These are phyloP conservation scores for Amanita rubescens DNA, from an alignment of 768 basidiomycete genomes.

Conservation along the genomic window DNA sequence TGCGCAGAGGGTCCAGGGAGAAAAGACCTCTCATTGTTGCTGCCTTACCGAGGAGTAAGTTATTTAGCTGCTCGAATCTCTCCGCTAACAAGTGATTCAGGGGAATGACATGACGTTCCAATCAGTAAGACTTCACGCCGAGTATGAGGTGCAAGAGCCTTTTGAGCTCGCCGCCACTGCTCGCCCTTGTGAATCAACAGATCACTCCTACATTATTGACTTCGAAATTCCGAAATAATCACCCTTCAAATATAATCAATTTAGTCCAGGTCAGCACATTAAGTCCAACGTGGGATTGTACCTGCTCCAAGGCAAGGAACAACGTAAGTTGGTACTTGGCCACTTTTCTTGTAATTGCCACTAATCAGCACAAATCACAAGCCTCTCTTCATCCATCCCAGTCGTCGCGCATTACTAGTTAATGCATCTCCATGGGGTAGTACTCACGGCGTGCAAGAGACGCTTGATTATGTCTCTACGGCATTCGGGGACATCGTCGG, in stretches of 20 bases:
- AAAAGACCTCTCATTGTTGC: slow-evolving; percentile 50
- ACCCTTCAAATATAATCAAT: slow-evolving; percentile 30
- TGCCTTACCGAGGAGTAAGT: slow-evolving; percentile 60
- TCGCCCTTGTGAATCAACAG: slow-evolving; percentile 41
- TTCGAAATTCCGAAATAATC: slow-evolving; percentile 51
- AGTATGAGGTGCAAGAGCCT: slow-evolving; percentile 54
- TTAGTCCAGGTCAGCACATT: slow-evolving; percentile 55
- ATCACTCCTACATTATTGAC: slow-evolving; percentile 44
- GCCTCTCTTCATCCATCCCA: slow-evolving; percentile 40
- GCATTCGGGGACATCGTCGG: slow-evolving; percentile 46
- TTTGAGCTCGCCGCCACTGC: slow-evolving; percentile 45
- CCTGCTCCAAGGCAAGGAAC: slow-evolving; percentile 23
- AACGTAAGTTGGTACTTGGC: slow-evolving; percentile 30
- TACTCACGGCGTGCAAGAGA: slow-evolving; percentile 31
- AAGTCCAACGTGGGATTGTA: slow-evolving; percentile 64
- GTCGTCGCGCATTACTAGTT: slow-evolving; percentile 35
- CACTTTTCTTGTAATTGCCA: slow-evolving; percentile 8
- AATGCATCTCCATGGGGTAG: slow-evolving; percentile 32
- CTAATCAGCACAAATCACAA: slow-evolving; percentile 9
- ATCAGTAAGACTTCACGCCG: slow-evolving; percentile 44
- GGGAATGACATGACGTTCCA: slow-evolving; percentile 43
- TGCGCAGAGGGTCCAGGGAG: slow-evolving; percentile 43
- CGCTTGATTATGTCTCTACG: slow-evolving; percentile 40
- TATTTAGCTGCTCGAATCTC: slow-evolving; percentile 5
- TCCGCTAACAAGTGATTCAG: slow-evolving; percentile 25